These are phyloP conservation scores for Sedum album DNA, from an alignment of 164 flowering plant genomes.

Conservation along the genomic window DNA sequence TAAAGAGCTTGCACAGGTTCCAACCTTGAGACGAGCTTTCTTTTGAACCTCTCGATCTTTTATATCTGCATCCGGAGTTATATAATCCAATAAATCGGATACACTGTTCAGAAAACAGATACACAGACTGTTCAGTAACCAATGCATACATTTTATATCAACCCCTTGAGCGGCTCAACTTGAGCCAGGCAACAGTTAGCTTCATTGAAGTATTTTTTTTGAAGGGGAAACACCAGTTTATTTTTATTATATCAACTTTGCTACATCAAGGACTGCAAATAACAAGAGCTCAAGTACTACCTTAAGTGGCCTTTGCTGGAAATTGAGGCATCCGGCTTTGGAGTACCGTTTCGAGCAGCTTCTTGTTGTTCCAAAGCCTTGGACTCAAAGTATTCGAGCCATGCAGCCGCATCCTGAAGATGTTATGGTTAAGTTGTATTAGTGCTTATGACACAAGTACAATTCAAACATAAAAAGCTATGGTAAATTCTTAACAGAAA, in stretches of 20 bases:
- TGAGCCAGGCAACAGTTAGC: too few relatives aligned
- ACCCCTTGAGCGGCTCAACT: neutral
- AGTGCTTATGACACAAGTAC: neutral
- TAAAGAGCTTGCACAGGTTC: neutral
- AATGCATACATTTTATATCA: neutral
- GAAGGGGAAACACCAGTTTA: too few relatives aligned
- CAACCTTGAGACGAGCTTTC: conserved; percentile 87
- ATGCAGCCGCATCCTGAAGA: neutral
- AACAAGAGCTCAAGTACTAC: neutral
- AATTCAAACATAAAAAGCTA: neutral
- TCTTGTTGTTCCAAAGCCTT: neutral
- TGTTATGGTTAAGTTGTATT: neutral
- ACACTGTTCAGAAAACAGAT: conserved; percentile 40
- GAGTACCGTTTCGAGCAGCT: neutral
- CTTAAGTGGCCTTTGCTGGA: neutral
- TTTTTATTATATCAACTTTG: neutral
- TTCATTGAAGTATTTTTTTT: too few relatives aligned
- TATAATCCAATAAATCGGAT: conserved; percentile 84
- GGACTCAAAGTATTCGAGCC: neutral
- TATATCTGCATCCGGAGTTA: conserved; percentile 71
- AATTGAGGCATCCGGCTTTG: neutral
- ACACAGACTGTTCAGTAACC: neutral
- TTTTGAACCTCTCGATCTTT: conserved; percentile 75
- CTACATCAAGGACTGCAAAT: neutral
- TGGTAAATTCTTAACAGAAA: too few relatives aligned